Evolutionary conservation across 345 rosid species (phyloP).

Genomic region (Eucalyptus sp.): DNA sequence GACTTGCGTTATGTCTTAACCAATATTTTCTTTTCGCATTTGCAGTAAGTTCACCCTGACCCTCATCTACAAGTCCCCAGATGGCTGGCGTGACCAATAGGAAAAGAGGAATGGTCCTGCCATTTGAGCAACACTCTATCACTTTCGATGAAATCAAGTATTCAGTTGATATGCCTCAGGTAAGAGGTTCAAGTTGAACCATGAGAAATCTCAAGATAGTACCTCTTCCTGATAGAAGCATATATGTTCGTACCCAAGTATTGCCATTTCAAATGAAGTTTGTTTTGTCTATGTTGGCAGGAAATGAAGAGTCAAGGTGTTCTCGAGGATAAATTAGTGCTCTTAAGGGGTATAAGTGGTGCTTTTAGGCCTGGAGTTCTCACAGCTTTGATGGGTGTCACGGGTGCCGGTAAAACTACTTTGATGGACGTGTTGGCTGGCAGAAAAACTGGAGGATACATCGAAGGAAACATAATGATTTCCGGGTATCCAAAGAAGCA

Average conservation of each 20-base stretch:
- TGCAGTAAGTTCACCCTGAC: neutral
- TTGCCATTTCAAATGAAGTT: neutral
- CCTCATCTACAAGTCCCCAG: neutral
- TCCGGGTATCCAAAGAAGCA: constrained; percentile 51
- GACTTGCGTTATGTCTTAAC: neutral
- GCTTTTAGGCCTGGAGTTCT: constrained; percentile 51
- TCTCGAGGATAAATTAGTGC: constrained; percentile 28
- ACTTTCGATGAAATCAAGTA: constrained; percentile 36
- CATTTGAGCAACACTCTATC: constrained; percentile 39
- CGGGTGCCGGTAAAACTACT: constrained; percentile 54
- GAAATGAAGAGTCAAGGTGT: constrained; percentile 40
- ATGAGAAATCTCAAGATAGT: neutral
- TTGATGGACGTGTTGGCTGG: constrained; percentile 52
- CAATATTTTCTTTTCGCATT: neutral
- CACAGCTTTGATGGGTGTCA: constrained; percentile 49
- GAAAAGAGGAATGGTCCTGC: constrained; percentile 52
- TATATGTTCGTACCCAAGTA: neutral
- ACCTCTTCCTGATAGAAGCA: neutral
- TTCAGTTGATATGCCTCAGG: constrained; percentile 58
- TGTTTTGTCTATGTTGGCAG: neutral
- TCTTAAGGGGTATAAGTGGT: constrained; percentile 39
- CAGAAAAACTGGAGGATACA: constrained; percentile 45
- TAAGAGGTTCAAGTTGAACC: neutral
- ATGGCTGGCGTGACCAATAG: neutral
- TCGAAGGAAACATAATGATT: constrained; percentile 23